Conservation (phyloP, 768 basidiomycete species). For the Chalciporus sphaerocephalus region DNA sequence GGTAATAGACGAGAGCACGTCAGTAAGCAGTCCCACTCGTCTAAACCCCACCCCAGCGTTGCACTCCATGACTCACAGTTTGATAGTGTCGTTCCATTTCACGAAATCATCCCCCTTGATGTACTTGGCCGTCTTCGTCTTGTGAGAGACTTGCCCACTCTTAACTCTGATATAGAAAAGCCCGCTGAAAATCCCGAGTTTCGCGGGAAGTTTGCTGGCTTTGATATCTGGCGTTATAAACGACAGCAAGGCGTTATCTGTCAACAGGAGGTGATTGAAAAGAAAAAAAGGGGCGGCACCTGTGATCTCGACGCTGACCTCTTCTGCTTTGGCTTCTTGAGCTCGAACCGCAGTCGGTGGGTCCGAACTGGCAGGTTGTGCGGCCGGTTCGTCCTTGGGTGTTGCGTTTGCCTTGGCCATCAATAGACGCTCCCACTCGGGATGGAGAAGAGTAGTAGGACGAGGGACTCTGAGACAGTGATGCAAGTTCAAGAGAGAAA, state of each 20-base stretch:
- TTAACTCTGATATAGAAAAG: constrained; percentile 29
- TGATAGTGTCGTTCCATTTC: constrained; percentile 25
- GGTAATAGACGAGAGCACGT: not conserved
- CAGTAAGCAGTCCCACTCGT: not conserved
- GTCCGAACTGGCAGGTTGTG: not conserved
- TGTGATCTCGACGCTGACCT: constrained; percentile 29
- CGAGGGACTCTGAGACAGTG: not conserved
- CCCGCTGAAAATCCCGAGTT: constrained; percentile 29
- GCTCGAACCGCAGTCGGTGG: not conserved
- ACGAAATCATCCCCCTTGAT: constrained; percentile 26
- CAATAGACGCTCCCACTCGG: not conserved
- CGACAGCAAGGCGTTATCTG: too few relatives aligned
- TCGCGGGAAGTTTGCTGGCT: constrained; percentile 32
- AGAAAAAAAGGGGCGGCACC: constrained; percentile 3
- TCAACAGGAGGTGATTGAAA: not conserved
- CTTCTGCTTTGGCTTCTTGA: constrained; percentile 6
- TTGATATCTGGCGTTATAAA: constrained; percentile 25
- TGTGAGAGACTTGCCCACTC: constrained; percentile 24
- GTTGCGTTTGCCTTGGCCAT: constrained; percentile 17
- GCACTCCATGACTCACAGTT: constrained; percentile 16
- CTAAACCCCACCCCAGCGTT: not conserved
- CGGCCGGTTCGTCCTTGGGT: not conserved
- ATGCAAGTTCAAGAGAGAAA: not conserved
- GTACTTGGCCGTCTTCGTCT: constrained; percentile 27
- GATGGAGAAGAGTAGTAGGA: not conserved